Base-by-base conservation (phyloP, 495 filamentous ascomycete genomes). In the Pyrenula aspistea region DNA sequence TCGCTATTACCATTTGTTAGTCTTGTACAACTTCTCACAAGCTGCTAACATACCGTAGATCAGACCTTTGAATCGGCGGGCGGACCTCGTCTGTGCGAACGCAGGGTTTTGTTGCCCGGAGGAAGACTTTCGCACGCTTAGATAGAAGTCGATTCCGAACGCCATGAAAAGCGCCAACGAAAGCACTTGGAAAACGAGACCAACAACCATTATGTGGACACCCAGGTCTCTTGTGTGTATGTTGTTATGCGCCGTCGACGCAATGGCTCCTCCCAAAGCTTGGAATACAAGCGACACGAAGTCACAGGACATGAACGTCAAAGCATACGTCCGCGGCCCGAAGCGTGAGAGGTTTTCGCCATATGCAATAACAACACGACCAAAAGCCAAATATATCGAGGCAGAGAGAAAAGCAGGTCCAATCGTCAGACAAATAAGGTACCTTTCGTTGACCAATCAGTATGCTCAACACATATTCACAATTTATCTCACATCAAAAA, bases 191-290 rank as follows among this genome's bases (percentile, higher is more conserved):
- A 77, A 77, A 23, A 73, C 57, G 0, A 88, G 70, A 53, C 85
- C 85, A 0, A 79, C 82, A 54, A 87, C 74, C 80, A 88, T 85
- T 67, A 84, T 78, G 64, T 84, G 69, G 63, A 77, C 73, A n/a
- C 85, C 85, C 0, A 59, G 61, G 22, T 50, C 22, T 1, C 67
- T 62, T 0, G 57, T 60, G 0, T 56, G 31, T 20, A 24, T 25
- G 20, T 25, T 31, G 2, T 1, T 25, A 8, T 75, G 67, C 1
- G 74, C 74, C 10, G 75, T 71, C 3, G 70, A 68, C 22, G 81
- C 79, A n/a, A 86, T 67, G 24, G 67, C 83, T 25, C 84, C 84
- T 25, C 84, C 85, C 11, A 68, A 65, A 49, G 80, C 81, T 68
- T 88, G 85, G 0, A 87, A 69, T 19, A 84, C 56, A 2, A 88